Conservation (phyloP, 75 land plant species). For the Picea sitchensis region DNA sequence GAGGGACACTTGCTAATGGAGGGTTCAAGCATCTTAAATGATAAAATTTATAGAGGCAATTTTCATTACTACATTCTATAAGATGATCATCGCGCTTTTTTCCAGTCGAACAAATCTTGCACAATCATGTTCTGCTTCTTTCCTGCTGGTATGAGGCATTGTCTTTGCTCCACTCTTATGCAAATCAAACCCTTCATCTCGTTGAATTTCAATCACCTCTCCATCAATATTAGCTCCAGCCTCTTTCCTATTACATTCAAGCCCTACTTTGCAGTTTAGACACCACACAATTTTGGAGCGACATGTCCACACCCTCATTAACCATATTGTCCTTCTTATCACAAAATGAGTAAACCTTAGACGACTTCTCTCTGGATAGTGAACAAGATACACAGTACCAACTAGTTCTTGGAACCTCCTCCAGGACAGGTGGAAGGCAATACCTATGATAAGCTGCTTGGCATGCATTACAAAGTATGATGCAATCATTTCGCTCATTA, state of each 20-base stretch:
- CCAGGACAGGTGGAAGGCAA: constrained; percentile 12
- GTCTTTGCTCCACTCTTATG: not conserved
- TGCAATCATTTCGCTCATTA: not conserved
- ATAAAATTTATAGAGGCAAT: constrained; percentile 8
- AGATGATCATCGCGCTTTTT: constrained; percentile 2
- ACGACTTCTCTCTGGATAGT: not conserved
- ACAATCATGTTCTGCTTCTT: constrained; percentile 3
- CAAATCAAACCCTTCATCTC: not conserved
- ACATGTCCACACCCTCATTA: not conserved
- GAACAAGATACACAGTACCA: constrained; percentile 17
- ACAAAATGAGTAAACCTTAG: not conserved
- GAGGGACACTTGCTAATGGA: constrained; percentile 9
- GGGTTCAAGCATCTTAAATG: constrained; percentile 14
- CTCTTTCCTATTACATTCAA: constrained; percentile 1
- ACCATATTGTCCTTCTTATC: not conserved
- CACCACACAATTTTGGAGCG: constrained; percentile 9
- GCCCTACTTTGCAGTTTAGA: constrained; percentile 23
- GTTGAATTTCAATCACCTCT: constrained; percentile 2
- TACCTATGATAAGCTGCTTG: constrained; percentile 15
- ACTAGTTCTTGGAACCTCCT: not conserved
- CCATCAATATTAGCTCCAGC: not conserved
- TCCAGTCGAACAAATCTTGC: constrained; percentile 11
- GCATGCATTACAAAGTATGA: constrained; percentile 9
- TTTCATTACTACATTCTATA: constrained; percentile 7
- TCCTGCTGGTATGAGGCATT: not conserved